Conservation (phyloP, 192 early-diverging fungal species). For the Jimgerdemannia flammicorona region DNA sequence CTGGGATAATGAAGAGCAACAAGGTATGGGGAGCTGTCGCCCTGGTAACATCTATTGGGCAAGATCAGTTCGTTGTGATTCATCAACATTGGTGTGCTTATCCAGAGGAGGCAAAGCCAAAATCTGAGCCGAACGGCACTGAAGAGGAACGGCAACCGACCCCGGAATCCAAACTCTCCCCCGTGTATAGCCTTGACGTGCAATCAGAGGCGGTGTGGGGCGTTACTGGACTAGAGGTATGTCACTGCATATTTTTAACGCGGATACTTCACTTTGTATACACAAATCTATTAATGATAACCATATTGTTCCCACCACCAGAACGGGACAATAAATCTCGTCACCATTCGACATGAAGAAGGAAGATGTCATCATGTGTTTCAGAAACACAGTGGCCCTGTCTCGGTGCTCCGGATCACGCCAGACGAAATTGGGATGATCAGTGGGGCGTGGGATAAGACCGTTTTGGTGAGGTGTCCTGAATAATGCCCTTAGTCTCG, state of each 20-base stretch:
- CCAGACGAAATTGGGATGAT: conserved; percentile 79
- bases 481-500: background rate
- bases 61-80: background rate
- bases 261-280: background rate
- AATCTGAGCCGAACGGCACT: background rate
- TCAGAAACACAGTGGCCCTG: conserved; percentile 74
- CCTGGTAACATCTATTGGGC: background rate
- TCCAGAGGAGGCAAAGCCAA: background rate
- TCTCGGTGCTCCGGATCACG: conserved; percentile 77
- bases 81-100: background rate
- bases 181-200: conserved; percentile 89
- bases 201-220: conserved; percentile 91
- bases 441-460: conserved; percentile 96
- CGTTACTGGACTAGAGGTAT: conserved; percentile 70
- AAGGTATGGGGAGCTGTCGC: conserved; percentile 18
- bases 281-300: background rate
- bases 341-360: conserved; percentile 91
- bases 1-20: conserved; percentile 84
- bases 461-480: conserved; percentile 55
- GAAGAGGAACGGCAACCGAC: background rate
- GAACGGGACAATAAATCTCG: conserved; percentile 84
- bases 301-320: conserved; percentile 16
- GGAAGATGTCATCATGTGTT: conserved; percentile 84
- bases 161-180: conserved; percentile 69
- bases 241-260: background rate